Percentiles rank a stretch among this genome's conserved stretches.
These are phyloP conservation scores for Aspergillus incahuasiensis DNA, from an alignment of 495 filamentous ascomycete genomes.

Conservation along the genomic window DNA sequence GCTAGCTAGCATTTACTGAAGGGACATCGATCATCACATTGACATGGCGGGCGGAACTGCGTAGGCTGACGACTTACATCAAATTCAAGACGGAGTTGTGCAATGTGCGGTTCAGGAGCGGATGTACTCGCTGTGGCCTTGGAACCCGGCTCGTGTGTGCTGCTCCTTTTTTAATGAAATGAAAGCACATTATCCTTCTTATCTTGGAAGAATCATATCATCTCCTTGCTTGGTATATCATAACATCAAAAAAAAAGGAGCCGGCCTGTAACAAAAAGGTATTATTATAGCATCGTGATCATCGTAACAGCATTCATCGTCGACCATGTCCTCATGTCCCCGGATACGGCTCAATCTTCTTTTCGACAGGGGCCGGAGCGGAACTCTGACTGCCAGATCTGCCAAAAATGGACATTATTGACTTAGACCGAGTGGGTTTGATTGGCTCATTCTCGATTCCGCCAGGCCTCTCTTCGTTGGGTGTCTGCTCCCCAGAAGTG, in stretches of 20 bases:
- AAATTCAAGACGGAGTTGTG: too few species aligned
- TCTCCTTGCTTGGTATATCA: not conserved
- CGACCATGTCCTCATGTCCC: conserved; percentile 29
- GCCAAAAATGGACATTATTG: conserved; percentile 30
- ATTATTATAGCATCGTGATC: not conserved
- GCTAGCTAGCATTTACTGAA: too few species aligned
- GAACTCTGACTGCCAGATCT: conserved; percentile 25
- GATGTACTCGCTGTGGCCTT: too few species aligned
- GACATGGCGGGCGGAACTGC: too few species aligned
- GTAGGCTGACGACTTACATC: too few species aligned
- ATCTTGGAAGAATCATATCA: too few species aligned
- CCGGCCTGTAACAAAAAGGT: not conserved
- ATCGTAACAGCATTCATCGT: not conserved
- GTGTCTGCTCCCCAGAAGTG: conserved; percentile 2
- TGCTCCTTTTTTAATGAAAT: too few species aligned
- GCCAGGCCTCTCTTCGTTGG: not conserved
- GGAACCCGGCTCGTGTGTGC: too few species aligned
- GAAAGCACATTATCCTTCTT: too few species aligned
- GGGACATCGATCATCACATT: too few species aligned
- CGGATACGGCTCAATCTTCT: conserved; percentile 37
- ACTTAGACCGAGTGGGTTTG: conserved; percentile 32
- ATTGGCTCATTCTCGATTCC: conserved; percentile 1
- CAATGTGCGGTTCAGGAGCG: too few species aligned
- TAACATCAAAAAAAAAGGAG: not conserved
- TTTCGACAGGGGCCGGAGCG: not conserved